phyloP scores from a whole-genome alignment of 495 filamentous ascomycete genomes.

The Patellaria atrata region DNA sequence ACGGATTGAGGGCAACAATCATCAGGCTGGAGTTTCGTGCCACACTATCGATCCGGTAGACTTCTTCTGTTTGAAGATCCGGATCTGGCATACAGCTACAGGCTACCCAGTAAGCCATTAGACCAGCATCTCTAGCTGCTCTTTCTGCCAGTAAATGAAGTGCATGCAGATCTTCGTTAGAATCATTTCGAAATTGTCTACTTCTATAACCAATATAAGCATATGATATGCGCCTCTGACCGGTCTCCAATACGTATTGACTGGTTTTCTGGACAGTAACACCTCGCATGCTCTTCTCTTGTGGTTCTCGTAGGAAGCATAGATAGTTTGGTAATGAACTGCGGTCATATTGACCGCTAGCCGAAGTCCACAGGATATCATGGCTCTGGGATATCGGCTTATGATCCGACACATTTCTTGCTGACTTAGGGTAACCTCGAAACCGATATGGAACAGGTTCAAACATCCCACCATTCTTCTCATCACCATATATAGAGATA shows the following conservation, averaged over 20 bases:
- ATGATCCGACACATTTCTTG: conserved; percentile 17
- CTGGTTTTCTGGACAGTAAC: conserved; percentile 8
- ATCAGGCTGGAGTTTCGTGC: conserved; percentile 10
- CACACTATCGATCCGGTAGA: too few relatives aligned
- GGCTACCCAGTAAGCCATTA: conserved; percentile 26
- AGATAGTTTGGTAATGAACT: conserved; percentile 13
- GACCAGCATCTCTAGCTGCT: conserved; percentile 23
- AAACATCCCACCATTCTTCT: conserved; percentile 13
- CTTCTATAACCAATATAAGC: conserved; percentile 22
- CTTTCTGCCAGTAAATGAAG: conserved; percentile 20
- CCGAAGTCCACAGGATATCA: conserved; percentile 9
- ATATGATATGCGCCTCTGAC: conserved; percentile 13
- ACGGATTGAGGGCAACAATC: conserved; percentile 2
- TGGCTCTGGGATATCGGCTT: conserved; percentile 4
- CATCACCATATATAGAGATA: not conserved
- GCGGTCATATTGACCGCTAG: too few relatives aligned
- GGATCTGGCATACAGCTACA: conserved; percentile 13
- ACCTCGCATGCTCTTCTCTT: not conserved
- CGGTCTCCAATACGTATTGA: conserved; percentile 15
- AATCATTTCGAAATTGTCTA: conserved; percentile 18
- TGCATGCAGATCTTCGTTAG: conserved; percentile 9
- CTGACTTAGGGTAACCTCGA: conserved; percentile 17
- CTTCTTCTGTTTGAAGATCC: too few relatives aligned
- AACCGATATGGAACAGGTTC: conserved; percentile 15
- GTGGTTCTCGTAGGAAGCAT: conserved; percentile 8